phyloP scores from a whole-genome alignment of 345 rosid species.

The Adansonia digitata region DNA sequence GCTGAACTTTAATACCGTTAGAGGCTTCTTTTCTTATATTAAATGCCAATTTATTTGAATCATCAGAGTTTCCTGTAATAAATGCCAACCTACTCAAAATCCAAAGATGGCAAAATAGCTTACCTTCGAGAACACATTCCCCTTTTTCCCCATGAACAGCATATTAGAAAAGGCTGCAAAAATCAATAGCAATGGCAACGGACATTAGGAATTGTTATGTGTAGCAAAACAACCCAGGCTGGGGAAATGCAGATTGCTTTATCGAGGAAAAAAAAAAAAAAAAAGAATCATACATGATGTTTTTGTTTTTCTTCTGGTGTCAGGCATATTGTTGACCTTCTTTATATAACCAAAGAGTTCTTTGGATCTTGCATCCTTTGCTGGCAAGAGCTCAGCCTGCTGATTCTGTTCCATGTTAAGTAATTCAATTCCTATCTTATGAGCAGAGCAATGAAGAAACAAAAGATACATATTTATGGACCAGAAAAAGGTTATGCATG shows the following conservation, averaged over 20 bases:
- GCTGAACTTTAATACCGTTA: not conserved
- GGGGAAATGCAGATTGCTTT: constrained; percentile 4
- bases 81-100: not conserved
- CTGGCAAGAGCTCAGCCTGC: constrained; percentile 40
- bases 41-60: not conserved
- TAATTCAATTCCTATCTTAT: constrained; percentile 1
- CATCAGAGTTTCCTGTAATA: not conserved
- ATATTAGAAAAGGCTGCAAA: constrained; percentile 49
- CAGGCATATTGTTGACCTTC: constrained; percentile 59
- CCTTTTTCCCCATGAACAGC: constrained; percentile 41
- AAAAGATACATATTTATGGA: not conserved
- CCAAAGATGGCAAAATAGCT: constrained; percentile 10
- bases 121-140: constrained; percentile 57
- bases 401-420: constrained; percentile 48
- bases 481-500: not conserved
- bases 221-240: constrained; percentile 1
- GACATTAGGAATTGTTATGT: not conserved
- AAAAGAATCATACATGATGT: constrained; percentile 47
- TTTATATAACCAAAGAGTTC: constrained; percentile 67
- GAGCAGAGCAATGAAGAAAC: not conserved
- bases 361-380: constrained; percentile 47
- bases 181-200: not conserved
- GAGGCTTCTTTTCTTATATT: not conserved
- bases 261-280: not conserved
- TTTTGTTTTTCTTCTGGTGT: constrained; percentile 54